Conservation (phyloP, 1,284 basidiomycete genomes). For the Flammula alnicola region DNA sequence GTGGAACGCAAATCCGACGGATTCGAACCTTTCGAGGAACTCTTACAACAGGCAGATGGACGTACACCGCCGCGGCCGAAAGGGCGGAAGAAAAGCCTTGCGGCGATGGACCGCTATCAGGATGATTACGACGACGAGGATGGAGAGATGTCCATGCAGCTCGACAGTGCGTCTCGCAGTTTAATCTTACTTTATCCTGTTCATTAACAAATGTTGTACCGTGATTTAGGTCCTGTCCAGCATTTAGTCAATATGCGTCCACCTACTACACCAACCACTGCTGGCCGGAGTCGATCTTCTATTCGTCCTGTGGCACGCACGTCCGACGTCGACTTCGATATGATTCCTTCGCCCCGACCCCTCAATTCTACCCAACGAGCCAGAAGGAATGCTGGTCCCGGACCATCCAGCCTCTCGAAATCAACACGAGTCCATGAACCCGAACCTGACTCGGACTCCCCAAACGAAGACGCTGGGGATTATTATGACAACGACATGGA, state of each 20-base stretch:
- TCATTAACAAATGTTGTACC: conserved; percentile 15
- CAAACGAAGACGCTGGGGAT: conserved; percentile 34
- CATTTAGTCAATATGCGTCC: conserved; percentile 58
- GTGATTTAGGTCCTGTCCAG: conserved; percentile 50
- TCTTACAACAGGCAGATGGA: conserved; percentile 73
- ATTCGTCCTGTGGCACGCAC: conserved; percentile 55
- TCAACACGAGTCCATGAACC: conserved; percentile 34
- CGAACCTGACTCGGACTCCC: conserved; percentile 34
- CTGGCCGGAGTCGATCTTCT: conserved; percentile 52
- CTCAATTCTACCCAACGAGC: conserved; percentile 42
- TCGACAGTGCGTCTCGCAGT: conserved; percentile 48
- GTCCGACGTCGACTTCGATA: conserved; percentile 66
- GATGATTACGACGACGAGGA: conserved; percentile 49
- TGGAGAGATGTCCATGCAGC: conserved; percentile 75
- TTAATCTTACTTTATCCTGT: conserved; percentile 1
- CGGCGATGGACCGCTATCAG: conserved; percentile 23
- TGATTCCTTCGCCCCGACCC: conserved; percentile 66
- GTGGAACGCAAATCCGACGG: conserved; percentile 81
- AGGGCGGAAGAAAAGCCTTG: conserved; percentile 48
- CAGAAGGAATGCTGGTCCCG: conserved; percentile 41
- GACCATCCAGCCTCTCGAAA: conserved; percentile 52
- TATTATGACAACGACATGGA: conserved; percentile 30
- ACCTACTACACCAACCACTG: conserved; percentile 48
- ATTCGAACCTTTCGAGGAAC: conserved; percentile 80
- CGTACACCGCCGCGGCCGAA: conserved; percentile 62